Evolutionary conservation across 257 asterid genomes (phyloP), one percentile per base, ranked within the genome.

Genomic region (Paraleonurus japonicus): DNA sequence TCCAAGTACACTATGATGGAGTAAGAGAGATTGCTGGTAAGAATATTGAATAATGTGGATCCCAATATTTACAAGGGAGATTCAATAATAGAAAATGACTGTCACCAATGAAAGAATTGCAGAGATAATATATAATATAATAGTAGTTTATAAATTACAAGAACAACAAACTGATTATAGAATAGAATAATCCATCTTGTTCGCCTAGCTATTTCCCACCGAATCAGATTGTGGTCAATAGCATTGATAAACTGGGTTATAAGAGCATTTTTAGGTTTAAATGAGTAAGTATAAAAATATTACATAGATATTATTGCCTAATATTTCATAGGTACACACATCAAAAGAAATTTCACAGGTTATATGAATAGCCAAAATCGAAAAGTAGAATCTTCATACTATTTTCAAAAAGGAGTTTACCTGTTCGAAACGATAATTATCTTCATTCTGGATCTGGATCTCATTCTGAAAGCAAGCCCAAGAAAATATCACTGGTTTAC

Each of bases 391-490:
- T 10, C 30, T 41, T 41, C 69, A 15, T 48, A 61, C 43, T 51
- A 20, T 41, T 45, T 35, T 28, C 66, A 45, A 60, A n/a, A 73
- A 72, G 47, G 45, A 66, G 28, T 78, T 47, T 89, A 93, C 98
- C 99, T 94, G 98, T 80, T 91, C 99, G 69, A 85, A 88, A 47
- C 96, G 96, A 73, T 92, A 95, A 51, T 75, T 71, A 61, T 95
- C 95, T 78, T 84, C 91, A 75, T 95, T 95, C 83, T 95, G 98
- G 78, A 88, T 89, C 79, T 9, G 75, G 72, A 94, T 94, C 88
- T 94, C 99, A 83, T 87, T 88, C 99, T 94, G 98, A 83, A 73
- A 71, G 71, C 80, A 78, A 59, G 10, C 37, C 19, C 58, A 81
- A 45, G 48, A 64, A 68, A 72, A 8, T 66, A 67, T 57, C 23